These are phyloP conservation scores for Acer campestre DNA, from an alignment of 345 rosid genomes.

Conservation along the genomic window DNA sequence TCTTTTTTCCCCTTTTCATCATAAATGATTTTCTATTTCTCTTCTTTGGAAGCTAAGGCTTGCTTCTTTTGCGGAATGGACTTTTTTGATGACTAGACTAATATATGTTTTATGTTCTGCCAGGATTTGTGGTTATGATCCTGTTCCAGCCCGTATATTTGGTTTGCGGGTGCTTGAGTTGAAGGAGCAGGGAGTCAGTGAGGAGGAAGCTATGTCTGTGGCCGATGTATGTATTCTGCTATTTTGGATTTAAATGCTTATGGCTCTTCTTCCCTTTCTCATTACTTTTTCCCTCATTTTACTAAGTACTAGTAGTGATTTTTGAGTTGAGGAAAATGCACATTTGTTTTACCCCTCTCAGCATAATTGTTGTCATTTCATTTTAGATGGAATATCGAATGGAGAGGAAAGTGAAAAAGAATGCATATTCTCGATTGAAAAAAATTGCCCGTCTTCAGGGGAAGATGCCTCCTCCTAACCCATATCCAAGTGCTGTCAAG, in stretches of 20 bases:
- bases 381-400: slow-evolving; percentile 68
- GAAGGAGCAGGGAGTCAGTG: slow-evolving; percentile 74
- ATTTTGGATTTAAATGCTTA: slow-evolving; percentile 1
- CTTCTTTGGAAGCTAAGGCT: background rate
- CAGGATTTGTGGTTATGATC: slow-evolving; percentile 65
- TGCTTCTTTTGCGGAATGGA: slow-evolving; percentile 1
- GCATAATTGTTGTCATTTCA: background rate
- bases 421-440: slow-evolving; percentile 69
- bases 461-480: slow-evolving; percentile 78
- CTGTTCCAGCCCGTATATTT: slow-evolving; percentile 78
- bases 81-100: background rate
- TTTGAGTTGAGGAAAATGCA: background rate
- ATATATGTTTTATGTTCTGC: slow-evolving; percentile 22
- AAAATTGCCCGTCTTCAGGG: slow-evolving; percentile 64
- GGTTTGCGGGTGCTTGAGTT: slow-evolving; percentile 75
- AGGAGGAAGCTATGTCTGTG: slow-evolving; percentile 70
- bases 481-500: slow-evolving; percentile 65
- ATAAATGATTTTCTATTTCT: background rate
- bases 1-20: background rate
- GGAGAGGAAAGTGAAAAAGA: slow-evolving; percentile 68
- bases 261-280: background rate
- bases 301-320: background rate
- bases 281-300: background rate
- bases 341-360: background rate
- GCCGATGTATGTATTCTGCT: slow-evolving; percentile 63